Base-by-base conservation (phyloP, 805 yeast species). In the Saccharomycopsis fodiens region DNA sequence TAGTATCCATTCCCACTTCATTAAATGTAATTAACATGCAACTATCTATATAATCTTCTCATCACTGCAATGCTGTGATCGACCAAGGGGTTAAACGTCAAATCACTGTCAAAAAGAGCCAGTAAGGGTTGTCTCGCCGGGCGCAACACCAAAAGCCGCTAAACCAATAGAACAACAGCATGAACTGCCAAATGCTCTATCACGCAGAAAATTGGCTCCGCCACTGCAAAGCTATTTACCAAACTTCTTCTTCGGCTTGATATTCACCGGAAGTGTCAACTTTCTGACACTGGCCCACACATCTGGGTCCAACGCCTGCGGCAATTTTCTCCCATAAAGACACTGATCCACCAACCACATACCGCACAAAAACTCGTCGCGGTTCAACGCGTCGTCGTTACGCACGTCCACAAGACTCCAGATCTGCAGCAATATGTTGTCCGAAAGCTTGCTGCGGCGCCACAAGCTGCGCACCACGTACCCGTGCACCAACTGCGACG, bases 301-400 rank as follows among this genome's bases (percentile, higher is more conserved):
- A 23, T 70, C 73, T 3, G 73, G 76, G 35, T 74, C 79, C 4
- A 93, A 75, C 32, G 63, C 63, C 48, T 75, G 72, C 0, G 98
- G 97, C 41, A 93, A 65, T 60, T 93, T 93, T 34, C 95, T 70
- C 0, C 98, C 98, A 59, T 91, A 93, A 12, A 93, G 68, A 59
- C 96, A 85, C 63, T 93, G 98, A 61, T 93, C 99, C 2, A 93
- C 89, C 3, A 89, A 64, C 98, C 98, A 93, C 84, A 85, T 89
- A 0, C 98, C 98, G n/a, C 89, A 91, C 27, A 91, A 66, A 56
- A 93, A 93, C 52, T 89, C 91, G 31, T 79, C 81, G 51, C 85
- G 76, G 54, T 80, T 82, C 45, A 93, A 66, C 1, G 85, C 76
- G 0, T 95, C 95, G 59, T 84, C 93, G 39, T 67, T 62, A 53